phyloP scores from a whole-genome alignment of 2,329 filamentous ascomycete genomes.

The Epichloe scottii region DNA sequence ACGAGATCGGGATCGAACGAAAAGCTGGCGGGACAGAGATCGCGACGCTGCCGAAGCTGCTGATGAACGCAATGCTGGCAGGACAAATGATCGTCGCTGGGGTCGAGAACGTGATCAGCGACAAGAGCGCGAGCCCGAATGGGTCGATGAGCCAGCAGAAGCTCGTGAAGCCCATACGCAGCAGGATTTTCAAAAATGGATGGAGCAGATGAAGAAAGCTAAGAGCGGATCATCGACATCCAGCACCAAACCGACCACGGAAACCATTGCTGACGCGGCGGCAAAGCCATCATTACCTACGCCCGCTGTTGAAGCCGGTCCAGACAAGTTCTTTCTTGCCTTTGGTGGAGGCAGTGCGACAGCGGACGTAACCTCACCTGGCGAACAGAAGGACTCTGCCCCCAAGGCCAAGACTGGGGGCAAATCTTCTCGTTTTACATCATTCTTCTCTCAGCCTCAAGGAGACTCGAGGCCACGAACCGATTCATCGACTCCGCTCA shows the following conservation, averaged over 20 bases:
- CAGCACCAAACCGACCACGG: conserved; percentile 19
- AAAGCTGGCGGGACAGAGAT: conserved; percentile 49
- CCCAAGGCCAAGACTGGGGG: conserved; percentile 40
- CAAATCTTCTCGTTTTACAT: conserved; percentile 77
- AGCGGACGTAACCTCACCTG: conserved; percentile 38
- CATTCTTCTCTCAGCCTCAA: conserved; percentile 48
- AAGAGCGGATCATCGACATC: conserved; percentile 24
- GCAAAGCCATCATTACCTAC: conserved; percentile 45
- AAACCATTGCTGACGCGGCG: conserved; percentile 30
- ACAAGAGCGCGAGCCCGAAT: conserved; percentile 75
- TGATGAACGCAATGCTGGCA: conserved; percentile 46
- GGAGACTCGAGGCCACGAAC: conserved; percentile 39
- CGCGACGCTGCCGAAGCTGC: conserved; percentile 24
- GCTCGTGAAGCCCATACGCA: conserved; percentile 63
- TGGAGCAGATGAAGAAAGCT: conserved; percentile 74
- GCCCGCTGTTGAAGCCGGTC: conserved; percentile 51
- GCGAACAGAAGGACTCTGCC: conserved; percentile 29
- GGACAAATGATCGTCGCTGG: conserved; percentile 36
- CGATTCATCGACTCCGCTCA: conserved; percentile 34
- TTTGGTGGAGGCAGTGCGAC: conserved; percentile 30
- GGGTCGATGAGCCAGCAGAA: conserved; percentile 68
- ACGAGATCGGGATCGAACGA: conserved; percentile 43
- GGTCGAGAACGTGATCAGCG: conserved; percentile 45
- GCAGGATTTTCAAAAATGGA: conserved; percentile 90
- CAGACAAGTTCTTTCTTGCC: conserved; percentile 66